Base-by-base conservation (phyloP, 2,329 filamentous ascomycete species). In the Arthrinium puccinioides region DNA sequence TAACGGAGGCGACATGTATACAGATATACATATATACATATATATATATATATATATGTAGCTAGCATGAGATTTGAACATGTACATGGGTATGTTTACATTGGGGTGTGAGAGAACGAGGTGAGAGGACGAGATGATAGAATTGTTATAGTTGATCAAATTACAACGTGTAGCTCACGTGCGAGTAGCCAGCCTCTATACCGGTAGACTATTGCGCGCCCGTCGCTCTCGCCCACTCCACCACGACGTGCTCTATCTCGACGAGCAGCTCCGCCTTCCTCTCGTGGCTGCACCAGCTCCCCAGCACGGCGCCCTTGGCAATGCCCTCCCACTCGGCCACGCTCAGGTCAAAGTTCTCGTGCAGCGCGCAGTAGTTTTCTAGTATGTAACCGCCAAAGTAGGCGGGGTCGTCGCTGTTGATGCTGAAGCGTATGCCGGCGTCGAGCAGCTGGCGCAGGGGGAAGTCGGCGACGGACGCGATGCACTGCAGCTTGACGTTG, bases 321-420 rank as follows among this genome's bases (percentile, higher is more conserved):
- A 89, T 81, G 6, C 52, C 60, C 45, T 63, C 69, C 85, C 84
- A 88, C 37, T 89, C 82, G n/a, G 62, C 57, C 4, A 79, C 59
- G 16, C 57, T 69, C 45, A 89, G 57, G 4, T 62, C 54, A 55
- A 87, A 87, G 1, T 79, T 76, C 28, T 86, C 79, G 56, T 89
- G 83, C 21, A 89, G 80, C 1, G 79, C 80, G 49, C 76, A 82
- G 60, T 83, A 88, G 47, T 87, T 87, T 49, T 84, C 81, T 36
- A 84, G 62, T 37, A 88, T 75, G 56, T 87, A 87, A 0, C 76
- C 39, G 19, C 34, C 33, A 33, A 41, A 36, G 53, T 86, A 86
- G 9, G 80, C 82, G 40, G 82, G 82, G 52, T 86, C 81, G 52
- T 87, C 82, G 46, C 77, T 82, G 57, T 87, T 87, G 55, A 87